A percentile compares a stretch with the other conserved stretches of the same genome.
Evolutionary conservation across 2,329 filamentous ascomycete genomes (phyloP).

Genomic region (Aspergillus clavatus): DNA sequence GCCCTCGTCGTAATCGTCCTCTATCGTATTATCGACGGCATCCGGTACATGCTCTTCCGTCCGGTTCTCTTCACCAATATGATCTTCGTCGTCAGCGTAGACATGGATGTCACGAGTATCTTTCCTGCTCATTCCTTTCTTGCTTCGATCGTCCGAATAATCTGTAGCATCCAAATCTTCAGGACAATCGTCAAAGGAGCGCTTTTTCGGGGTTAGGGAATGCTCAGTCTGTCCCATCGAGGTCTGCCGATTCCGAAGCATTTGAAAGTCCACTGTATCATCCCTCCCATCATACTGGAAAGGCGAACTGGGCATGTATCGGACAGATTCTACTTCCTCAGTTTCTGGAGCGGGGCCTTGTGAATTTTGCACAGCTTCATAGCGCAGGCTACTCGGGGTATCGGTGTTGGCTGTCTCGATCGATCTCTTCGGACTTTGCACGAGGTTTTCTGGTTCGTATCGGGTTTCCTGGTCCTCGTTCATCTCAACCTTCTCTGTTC

Average conservation of each 20-base stretch:
- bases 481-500: conserved; percentile 12
- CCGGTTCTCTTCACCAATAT: conserved; percentile 17
- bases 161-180: conserved; percentile 9
- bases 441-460: conserved; percentile 18
- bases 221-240: conserved; percentile 8
- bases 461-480: conserved; percentile 16
- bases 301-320: conserved; percentile 33
- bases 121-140: conserved; percentile 23
- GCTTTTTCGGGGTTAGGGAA: conserved; percentile 19
- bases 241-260: conserved; percentile 13
- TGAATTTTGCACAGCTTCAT: conserved; percentile 15
- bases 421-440: conserved; percentile 27
- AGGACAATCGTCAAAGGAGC: conserved; percentile 19
- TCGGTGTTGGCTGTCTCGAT: conserved; percentile 13
- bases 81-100: conserved; percentile 25
- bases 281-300: conserved; percentile 32
- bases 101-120: conserved; percentile 22
- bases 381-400: conserved; percentile 9
- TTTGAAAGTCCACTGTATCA: conserved; percentile 31
- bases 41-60: conserved; percentile 11
- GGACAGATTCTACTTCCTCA: conserved; percentile 19
- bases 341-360: conserved; percentile 15
- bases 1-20: conserved; percentile 37
- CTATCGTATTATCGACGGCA: conserved; percentile 34
- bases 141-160: conserved; percentile 19